Evolutionary conservation across 2,329 filamentous ascomycete species (phyloP).

Genomic region (Tolypocladium ovalisporum): DNA sequence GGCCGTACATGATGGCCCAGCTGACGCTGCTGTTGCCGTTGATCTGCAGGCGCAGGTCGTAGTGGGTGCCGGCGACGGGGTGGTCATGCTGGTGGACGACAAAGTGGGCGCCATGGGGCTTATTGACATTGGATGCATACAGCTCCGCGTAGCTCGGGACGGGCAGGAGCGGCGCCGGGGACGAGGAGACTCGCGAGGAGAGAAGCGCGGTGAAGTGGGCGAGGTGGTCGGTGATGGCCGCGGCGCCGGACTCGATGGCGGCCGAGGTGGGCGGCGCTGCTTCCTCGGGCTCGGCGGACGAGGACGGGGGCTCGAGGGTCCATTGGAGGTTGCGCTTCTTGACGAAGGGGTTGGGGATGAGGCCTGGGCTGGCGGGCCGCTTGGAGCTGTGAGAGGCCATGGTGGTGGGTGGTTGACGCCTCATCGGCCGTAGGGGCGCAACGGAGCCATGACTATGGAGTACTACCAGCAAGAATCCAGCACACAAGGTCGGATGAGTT

Average conservation of each 20-base stretch:
- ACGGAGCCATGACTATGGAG: neutral
- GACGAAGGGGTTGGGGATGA: slow-evolving; percentile 34
- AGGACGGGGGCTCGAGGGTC: slow-evolving; percentile 18
- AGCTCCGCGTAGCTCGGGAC: slow-evolving; percentile 23
- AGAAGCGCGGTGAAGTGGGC: slow-evolving; percentile 25
- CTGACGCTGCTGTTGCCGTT: slow-evolving; percentile 55
- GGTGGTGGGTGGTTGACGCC: too few relatives aligned
- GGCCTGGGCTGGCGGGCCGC: slow-evolving; percentile 16
- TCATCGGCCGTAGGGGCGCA: neutral
- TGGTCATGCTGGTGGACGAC: slow-evolving; percentile 67
- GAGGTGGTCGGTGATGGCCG: slow-evolving; percentile 26
- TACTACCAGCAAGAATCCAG: neutral
- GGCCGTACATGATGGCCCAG: slow-evolving; percentile 54
- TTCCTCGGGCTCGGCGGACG: neutral
- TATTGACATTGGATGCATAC: slow-evolving; percentile 22
- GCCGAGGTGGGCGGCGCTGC: slow-evolving; percentile 15
- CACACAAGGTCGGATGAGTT: neutral
- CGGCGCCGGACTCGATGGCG: slow-evolving; percentile 28
- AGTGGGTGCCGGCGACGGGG: slow-evolving; percentile 55
- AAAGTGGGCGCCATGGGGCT: slow-evolving; percentile 39
- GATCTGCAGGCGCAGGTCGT: slow-evolving; percentile 61
- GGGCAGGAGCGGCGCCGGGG: slow-evolving; percentile 19
- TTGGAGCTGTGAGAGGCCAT: slow-evolving; percentile 11
- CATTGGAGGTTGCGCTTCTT: slow-evolving; percentile 35
- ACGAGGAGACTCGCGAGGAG: slow-evolving; percentile 13